Conservation (phyloP, 2,329 filamentous ascomycete species). For the Ceratocystis colombiana region DNA sequence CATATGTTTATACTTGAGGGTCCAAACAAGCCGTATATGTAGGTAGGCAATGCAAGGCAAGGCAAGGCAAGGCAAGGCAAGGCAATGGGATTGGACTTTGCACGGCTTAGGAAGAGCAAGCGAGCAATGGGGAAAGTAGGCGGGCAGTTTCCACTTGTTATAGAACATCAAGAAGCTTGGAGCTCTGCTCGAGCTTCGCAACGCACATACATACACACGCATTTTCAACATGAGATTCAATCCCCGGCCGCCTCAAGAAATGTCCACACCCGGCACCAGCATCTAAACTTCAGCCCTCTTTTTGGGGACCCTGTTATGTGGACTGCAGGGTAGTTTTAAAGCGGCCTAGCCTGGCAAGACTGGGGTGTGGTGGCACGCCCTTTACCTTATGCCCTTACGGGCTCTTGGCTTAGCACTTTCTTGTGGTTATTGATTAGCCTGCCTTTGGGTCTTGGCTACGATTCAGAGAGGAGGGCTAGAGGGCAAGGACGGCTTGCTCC, state of each 20-base stretch:
- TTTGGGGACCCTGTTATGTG: not conserved
- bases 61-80: too few relatives aligned
- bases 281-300: constrained; percentile 2
- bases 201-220: not conserved
- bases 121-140: not conserved
- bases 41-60: not conserved
- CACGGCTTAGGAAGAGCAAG: not conserved
- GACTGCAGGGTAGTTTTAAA: not conserved
- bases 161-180: constrained; percentile 2
- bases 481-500: too few relatives aligned
- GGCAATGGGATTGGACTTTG: not conserved
- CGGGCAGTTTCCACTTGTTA: not conserved
- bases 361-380: too few relatives aligned
- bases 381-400: too few relatives aligned
- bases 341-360: not conserved
- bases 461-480: too few relatives aligned
- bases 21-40: not conserved
- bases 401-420: too few relatives aligned
- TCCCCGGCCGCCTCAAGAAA: too few relatives aligned
- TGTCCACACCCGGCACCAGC: not conserved
- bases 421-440: too few relatives aligned
- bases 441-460: too few relatives aligned
- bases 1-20: not conserved
- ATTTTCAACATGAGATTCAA: too few relatives aligned
- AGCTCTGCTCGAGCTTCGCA: not conserved